A percentile compares a stretch with the other conserved stretches of the same genome.
phyloP scores from a whole-genome alignment of 352 stramenopile genomes.

The Phytopythium oedochilum region DNA sequence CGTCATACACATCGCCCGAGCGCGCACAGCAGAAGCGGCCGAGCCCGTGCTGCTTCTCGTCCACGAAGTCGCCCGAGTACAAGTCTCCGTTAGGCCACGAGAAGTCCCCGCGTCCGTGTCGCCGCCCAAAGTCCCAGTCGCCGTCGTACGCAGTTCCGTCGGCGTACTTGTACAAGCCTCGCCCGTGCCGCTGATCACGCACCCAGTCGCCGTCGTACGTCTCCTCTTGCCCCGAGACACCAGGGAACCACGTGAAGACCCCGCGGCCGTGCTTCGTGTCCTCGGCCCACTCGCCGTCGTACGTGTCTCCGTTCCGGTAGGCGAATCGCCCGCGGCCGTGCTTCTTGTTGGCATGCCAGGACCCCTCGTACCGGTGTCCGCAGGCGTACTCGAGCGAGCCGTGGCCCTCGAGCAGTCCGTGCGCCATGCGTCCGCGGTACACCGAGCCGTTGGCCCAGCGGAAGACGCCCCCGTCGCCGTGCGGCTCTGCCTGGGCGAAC shows the following conservation, averaged over 20 bases:
- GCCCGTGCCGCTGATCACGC: slow-evolving; percentile 55
- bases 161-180: slow-evolving; percentile 53
- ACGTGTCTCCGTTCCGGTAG: slow-evolving; percentile 83
- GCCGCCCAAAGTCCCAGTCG: slow-evolving; percentile 57
- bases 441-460: slow-evolving; percentile 75
- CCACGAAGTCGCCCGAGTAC: slow-evolving; percentile 76
- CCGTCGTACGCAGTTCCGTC: slow-evolving; percentile 60
- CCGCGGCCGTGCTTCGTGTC: slow-evolving; percentile 55
- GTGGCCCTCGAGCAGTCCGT: slow-evolving; percentile 55
- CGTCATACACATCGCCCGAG: slow-evolving; percentile 58
- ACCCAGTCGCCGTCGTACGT: slow-evolving; percentile 76
- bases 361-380: slow-evolving; percentile 57
- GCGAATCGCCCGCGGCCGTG: slow-evolving; percentile 76
- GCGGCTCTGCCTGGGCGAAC: slow-evolving; percentile 63
- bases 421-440: slow-evolving; percentile 67
- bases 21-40: slow-evolving; percentile 59
- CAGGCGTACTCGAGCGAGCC: slow-evolving; percentile 60
- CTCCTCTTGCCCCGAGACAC: slow-evolving; percentile 42
- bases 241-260: slow-evolving; percentile 59
- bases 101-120: slow-evolving; percentile 76
- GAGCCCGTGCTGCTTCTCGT: slow-evolving; percentile 76
- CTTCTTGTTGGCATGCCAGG: slow-evolving; percentile 65
- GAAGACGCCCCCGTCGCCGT: slow-evolving; percentile 46
- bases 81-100: slow-evolving; percentile 82
- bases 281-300: slow-evolving; percentile 60